Base-by-base conservation (phyloP, 805 yeast species). In the Wickerhamomyces pijperi region DNA sequence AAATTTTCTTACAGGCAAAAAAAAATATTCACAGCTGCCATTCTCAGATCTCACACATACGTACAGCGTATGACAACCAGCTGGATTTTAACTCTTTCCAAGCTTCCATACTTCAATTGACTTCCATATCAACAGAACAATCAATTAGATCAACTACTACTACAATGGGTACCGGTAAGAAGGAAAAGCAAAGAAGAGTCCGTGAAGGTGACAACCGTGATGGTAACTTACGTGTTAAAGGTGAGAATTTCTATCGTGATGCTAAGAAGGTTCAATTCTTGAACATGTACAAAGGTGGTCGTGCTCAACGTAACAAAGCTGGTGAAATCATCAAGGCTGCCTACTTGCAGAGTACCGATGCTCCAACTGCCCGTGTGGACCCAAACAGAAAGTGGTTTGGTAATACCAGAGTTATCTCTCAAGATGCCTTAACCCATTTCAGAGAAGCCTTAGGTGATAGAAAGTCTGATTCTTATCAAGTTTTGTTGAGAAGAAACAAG, bases 311-410 rank as follows among this genome's bases (percentile, higher is more conserved):
- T 50, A 85, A 88, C 57, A 85, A 86, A 38, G 70, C 76, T 46
- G 97, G 97, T 55, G 95, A 87, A 25, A 72, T 88, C 42, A 72
- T 86, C 39, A 70, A 75, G 55, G 95, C 95, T 34, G 97, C 97
- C 16, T 78, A 76, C 21, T 71, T 90, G 42, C 98, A 90, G 59
- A 79, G 83, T 49, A 78, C 86, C 4, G 88, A 86, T 46, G 70
- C 83, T 21, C 97, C 97, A 13, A 76, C 68, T 46, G 97, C 97
- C 2, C 71, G 98, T 44, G 94, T 90, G 34, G 95, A 85, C 56
- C 97, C 98, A 6, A 90, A 90, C 60, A 76, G 95, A 60, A 76
- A 94, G 56, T 90, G 97, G 98, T 92, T 92, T 57, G 96, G 96
- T 36, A 92, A 87, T 63, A 86, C 98, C 13, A 76, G 98, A 56